Percentiles rank a stretch among this genome's conserved stretches.
Evolutionary conservation across 2,329 filamentous ascomycete species (phyloP).

Genomic region (Colletotrichum costaricense): DNA sequence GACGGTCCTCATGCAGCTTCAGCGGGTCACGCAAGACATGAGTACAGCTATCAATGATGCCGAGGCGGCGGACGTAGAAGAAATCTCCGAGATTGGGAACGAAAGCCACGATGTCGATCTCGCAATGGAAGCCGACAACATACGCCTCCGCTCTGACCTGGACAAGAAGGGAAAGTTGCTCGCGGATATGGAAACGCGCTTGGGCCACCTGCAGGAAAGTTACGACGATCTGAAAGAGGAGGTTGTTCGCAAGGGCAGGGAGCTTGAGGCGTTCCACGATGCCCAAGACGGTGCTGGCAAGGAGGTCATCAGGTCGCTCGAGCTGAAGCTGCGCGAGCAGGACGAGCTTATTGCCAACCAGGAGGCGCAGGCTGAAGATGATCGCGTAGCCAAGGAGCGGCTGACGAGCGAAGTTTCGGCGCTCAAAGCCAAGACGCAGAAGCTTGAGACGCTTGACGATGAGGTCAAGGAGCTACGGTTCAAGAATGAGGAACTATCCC

Average conservation of each 20-base stretch:
- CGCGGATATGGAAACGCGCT: conserved; percentile 68
- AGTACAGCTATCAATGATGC: conserved; percentile 48
- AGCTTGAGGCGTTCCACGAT: conserved; percentile 62
- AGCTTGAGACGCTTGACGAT: conserved; percentile 65
- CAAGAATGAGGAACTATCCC: conserved; percentile 67
- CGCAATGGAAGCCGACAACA: conserved; percentile 67
- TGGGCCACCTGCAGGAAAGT: conserved; percentile 70
- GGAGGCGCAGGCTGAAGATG: conserved; percentile 72
- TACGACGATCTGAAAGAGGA: conserved; percentile 75
- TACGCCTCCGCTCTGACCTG: conserved; percentile 60
- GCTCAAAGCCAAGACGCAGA: conserved; percentile 58
- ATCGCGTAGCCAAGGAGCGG: conserved; percentile 56
- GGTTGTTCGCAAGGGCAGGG: conserved; percentile 67
- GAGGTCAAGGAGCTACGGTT: conserved; percentile 70
- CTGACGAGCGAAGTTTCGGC: conserved; percentile 61
- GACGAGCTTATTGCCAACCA: conserved; percentile 78
- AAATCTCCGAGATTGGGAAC: conserved; percentile 49
- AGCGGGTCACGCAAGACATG: conserved; percentile 56
- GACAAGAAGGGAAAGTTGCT: conserved; percentile 66
- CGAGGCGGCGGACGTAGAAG: conserved; percentile 51
- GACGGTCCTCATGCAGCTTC: conserved; percentile 56
- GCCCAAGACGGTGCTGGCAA: conserved; percentile 64
- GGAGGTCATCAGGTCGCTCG: conserved; percentile 64
- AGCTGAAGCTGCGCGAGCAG: conserved; percentile 71
- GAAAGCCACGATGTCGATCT: conserved; percentile 65